These are phyloP conservation scores for Rhypophila decipiens DNA, from an alignment of 495 filamentous ascomycete genomes.

Conservation along the genomic window DNA sequence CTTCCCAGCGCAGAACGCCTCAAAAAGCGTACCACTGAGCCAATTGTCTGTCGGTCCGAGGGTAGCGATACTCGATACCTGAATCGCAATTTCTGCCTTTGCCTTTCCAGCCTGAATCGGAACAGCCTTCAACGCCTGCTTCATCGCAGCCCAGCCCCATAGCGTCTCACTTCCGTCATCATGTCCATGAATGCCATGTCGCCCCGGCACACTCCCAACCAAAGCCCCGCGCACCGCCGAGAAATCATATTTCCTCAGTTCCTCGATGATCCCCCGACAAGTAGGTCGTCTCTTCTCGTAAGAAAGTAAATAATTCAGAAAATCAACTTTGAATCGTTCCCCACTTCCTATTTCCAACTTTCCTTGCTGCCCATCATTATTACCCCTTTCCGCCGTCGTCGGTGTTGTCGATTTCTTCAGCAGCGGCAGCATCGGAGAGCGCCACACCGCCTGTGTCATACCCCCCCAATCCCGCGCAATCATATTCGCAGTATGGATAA, in stretches of 20 bases:
- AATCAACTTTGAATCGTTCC: constrained; percentile 64
- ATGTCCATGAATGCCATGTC: constrained; percentile 47
- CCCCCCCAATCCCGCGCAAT: constrained; percentile 79
- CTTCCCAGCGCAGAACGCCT: too few relatives aligned
- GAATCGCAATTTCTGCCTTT: constrained; percentile 57
- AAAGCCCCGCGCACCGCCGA: constrained; percentile 61
- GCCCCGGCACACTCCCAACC: constrained; percentile 69
- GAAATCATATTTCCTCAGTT: constrained; percentile 65
- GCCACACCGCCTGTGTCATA: constrained; percentile 82
- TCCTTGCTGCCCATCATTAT: background rate
- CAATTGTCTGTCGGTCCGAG: constrained; percentile 69
- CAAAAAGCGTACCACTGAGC: constrained; percentile 62
- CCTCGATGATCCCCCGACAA: constrained; percentile 43
- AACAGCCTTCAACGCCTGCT: constrained; percentile 51
- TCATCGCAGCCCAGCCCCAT: constrained; percentile 73
- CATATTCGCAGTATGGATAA: constrained; percentile 91
- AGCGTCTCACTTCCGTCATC: constrained; percentile 33
- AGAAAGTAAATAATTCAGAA: constrained; percentile 63
- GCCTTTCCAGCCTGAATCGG: constrained; percentile 21
- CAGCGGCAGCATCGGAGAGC: constrained; percentile 63
- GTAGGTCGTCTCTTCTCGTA: constrained; percentile 56
- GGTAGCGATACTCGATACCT: constrained; percentile 80
- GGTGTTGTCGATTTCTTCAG: constrained; percentile 3
- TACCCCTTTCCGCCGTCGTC: background rate
- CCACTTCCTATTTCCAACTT: constrained; percentile 50